A percentile compares a stretch with the other conserved stretches of the same genome.
phyloP scores from a whole-genome alignment of 148 eudicot genomes.

The Nepenthes gracilis region DNA sequence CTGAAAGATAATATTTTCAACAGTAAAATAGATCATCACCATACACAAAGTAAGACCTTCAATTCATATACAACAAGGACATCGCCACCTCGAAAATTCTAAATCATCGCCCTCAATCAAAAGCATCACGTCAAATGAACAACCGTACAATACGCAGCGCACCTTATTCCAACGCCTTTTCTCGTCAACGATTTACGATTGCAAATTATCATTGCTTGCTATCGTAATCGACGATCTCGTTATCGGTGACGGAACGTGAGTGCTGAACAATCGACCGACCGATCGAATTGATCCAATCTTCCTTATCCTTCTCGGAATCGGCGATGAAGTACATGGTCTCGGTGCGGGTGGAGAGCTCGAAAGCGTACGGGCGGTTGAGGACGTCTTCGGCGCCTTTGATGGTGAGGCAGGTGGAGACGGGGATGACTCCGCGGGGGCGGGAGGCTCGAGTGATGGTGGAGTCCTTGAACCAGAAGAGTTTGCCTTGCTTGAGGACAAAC shows the following conservation, averaged over 20 bases:
- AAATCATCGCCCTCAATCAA: too few relatives aligned
- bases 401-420: conserved; percentile 60
- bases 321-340: conserved; percentile 90
- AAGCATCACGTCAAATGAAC: too few relatives aligned
- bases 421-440: conserved; percentile 62
- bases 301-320: conserved; percentile 88
- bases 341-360: conserved; percentile 59
- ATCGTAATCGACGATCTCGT: conserved; percentile 58
- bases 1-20: too few relatives aligned
- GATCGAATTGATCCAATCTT: conserved; percentile 88
- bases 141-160: too few relatives aligned
- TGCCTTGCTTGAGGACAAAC: conserved; percentile 83
- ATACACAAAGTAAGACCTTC: too few relatives aligned
- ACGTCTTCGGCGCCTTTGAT: conserved; percentile 91
- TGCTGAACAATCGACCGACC: conserved; percentile 84
- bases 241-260: conserved; percentile 66
- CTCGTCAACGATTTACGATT: too few relatives aligned
- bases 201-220: conserved; percentile 2
- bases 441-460: conserved; percentile 45
- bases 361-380: conserved; percentile 51
- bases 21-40: too few relatives aligned
- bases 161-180: too few relatives aligned
- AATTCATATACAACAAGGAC: too few relatives aligned
- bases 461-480: conserved; percentile 92
- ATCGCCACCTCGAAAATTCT: too few relatives aligned